Percentiles rank a stretch among this genome's conserved stretches.
phyloP scores from a whole-genome alignment of 2,329 filamentous ascomycete species.

The Fusarium devonianum region DNA sequence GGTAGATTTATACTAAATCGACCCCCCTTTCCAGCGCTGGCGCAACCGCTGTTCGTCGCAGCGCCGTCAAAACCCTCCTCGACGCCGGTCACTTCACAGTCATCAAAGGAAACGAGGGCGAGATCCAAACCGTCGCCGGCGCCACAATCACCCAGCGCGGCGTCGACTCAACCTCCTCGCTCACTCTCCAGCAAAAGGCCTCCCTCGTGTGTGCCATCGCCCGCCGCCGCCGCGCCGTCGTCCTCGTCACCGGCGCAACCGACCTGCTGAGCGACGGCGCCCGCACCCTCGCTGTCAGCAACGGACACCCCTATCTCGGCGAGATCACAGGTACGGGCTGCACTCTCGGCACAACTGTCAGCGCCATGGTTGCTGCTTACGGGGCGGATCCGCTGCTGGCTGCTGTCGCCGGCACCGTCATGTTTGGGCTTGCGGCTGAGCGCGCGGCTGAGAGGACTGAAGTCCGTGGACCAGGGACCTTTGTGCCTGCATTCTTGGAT shows the following conservation, averaged over 20 bases:
- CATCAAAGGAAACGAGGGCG: constrained; percentile 93
- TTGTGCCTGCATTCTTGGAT: constrained; percentile 86
- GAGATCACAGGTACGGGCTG: constrained; percentile 84
- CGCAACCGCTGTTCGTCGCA: constrained; percentile 76
- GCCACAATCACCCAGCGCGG: constrained; percentile 70
- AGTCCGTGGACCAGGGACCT: constrained; percentile 83
- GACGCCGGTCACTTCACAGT: constrained; percentile 79
- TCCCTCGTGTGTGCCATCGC: constrained; percentile 72
- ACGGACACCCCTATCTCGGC: constrained; percentile 77
- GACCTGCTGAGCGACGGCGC: constrained; percentile 81
- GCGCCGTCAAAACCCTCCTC: constrained; percentile 75
- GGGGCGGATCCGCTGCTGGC: constrained; percentile 72
- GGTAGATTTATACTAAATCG: background rate
- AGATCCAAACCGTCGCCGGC: constrained; percentile 78
- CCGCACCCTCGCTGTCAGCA: constrained; percentile 71
- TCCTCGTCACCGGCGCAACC: constrained; percentile 81
- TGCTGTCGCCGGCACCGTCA: constrained; percentile 73
- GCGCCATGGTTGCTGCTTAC: constrained; percentile 73
- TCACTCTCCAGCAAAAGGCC: constrained; percentile 60
- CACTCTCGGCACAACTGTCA: constrained; percentile 81
- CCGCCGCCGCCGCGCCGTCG: constrained; percentile 65
- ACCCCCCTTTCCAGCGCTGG: constrained; percentile 64
- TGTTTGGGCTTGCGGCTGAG: constrained; percentile 80
- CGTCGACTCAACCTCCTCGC: constrained; percentile 77
- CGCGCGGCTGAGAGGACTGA: constrained; percentile 67